A percentile compares a stretch with the other conserved stretches of the same genome.
phyloP scores from a whole-genome alignment of 2,329 filamentous ascomycete species.

The Fusarium pilosicola region DNA sequence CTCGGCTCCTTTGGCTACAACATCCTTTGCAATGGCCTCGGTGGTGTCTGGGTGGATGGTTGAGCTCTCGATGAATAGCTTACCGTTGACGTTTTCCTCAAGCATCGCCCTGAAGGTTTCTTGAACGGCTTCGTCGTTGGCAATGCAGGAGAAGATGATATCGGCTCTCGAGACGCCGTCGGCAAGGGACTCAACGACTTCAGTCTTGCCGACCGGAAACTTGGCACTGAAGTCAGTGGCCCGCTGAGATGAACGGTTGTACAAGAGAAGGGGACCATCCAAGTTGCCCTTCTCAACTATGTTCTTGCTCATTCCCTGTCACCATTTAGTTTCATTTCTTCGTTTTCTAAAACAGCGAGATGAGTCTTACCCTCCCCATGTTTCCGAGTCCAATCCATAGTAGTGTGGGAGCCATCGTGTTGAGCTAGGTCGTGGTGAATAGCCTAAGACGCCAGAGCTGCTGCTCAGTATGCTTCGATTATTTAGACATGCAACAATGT shows the following conservation, averaged over 20 bases:
- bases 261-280: conserved; percentile 77
- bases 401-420: conserved; percentile 66
- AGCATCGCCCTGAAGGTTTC: conserved; percentile 69
- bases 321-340: neutral
- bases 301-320: conserved; percentile 84
- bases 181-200: conserved; percentile 70
- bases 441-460: neutral
- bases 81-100: conserved; percentile 66
- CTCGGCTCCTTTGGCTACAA: conserved; percentile 69
- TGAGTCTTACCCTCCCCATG: conserved; percentile 76
- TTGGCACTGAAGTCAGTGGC: conserved; percentile 70
- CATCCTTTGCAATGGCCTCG: conserved; percentile 68
- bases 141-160: conserved; percentile 84
- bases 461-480: neutral
- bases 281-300: conserved; percentile 80
- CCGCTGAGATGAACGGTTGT: conserved; percentile 79
- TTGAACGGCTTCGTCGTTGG: conserved; percentile 79
- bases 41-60: conserved; percentile 88
- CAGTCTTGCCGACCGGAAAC: conserved; percentile 70
- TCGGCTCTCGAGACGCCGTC: conserved; percentile 75
- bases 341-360: neutral
- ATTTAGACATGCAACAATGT: neutral
- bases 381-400: conserved; percentile 88
- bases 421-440: neutral
- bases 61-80: conserved; percentile 87